Evolutionary conservation across 345 rosid genomes (phyloP).

Genomic region (Dovyalis caffra): DNA sequence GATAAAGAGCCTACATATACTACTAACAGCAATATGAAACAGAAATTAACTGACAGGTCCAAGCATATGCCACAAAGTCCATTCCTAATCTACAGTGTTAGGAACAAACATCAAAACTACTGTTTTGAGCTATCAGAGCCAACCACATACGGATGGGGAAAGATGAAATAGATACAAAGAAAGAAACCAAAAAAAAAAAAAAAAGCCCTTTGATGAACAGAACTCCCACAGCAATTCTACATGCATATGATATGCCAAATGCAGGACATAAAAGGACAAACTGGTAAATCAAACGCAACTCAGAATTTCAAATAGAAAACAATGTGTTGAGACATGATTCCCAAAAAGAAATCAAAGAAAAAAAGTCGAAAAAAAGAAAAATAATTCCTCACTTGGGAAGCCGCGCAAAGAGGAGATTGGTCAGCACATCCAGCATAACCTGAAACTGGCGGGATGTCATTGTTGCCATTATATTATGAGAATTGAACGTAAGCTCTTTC

Average conservation of each 20-base stretch:
- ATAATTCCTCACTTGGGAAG: constrained; percentile 79
- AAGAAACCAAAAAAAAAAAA: neutral
- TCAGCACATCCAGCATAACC: constrained; percentile 95
- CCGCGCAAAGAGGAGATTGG: constrained; percentile 95
- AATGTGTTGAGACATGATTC: neutral
- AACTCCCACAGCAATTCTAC: neutral
- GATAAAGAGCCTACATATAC: neutral
- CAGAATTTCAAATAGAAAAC: neutral
- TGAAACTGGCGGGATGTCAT: constrained; percentile 99
- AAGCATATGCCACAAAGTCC: neutral
- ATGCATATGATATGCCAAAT: neutral
- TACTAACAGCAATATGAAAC: neutral
- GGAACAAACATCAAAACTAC: neutral
- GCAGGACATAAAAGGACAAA: neutral
- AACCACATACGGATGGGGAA: neutral
- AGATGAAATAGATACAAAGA: neutral
- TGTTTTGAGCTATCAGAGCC: neutral
- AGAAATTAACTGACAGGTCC: neutral
- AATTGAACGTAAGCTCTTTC: constrained; percentile 89
- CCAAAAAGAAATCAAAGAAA: neutral
- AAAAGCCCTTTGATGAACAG: neutral
- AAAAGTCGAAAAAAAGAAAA: constrained; percentile 4
- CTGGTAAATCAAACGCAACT: neutral
- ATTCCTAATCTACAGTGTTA: neutral
- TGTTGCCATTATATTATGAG: constrained; percentile 77